Base-by-base conservation (phyloP, 345 rosid species). In the Eucalyptus brandiana region DNA sequence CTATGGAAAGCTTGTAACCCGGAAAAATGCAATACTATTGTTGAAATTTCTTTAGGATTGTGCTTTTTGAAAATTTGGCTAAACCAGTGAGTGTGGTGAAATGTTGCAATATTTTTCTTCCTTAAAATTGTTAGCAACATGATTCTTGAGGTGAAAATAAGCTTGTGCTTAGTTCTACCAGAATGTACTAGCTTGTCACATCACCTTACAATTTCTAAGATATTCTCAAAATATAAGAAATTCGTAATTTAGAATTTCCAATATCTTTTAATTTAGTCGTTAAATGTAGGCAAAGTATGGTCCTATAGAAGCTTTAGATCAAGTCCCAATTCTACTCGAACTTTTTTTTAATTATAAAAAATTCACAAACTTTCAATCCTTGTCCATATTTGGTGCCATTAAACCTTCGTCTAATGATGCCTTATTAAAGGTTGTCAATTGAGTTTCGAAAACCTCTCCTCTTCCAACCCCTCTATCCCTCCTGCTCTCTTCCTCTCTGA, bases 1-100 rank as follows among this genome's bases (percentile, higher is more conserved):
- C 18, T 6, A 13, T 0, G 0, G 9, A 62, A 13, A 62, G 1
- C 34, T 28, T 7, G 18, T 62, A 28, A 30, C 69, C 8, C 18
- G 0, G 1, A 28, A 62, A 28, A 30, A 30, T 13, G 16, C 1
- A 30, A 62, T 28, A 7, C 9, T 28, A 60, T 62, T 62, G 32
- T 62, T 26, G 69, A 62, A 13, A 13, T 6, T 6, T 12, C 4
- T 62, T 62, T 62, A 30, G 32, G 9, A 62, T 62, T n/a, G 8
- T 26, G 32, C 69, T 5, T 62, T 62, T 30, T 62, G 3, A 62
- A 13, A 62, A 62, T 62, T 62, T 12, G 69, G 34, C 34, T n/a
- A 62, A 62, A 30, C 34, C 3, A 0, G 34, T 13, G 34, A 28
- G 0, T 1, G 1, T 62, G 34, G 69, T 62, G 69, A 62, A 62